phyloP scores from a whole-genome alignment of 2,329 filamentous ascomycete species.

The Colletotrichum salicis region DNA sequence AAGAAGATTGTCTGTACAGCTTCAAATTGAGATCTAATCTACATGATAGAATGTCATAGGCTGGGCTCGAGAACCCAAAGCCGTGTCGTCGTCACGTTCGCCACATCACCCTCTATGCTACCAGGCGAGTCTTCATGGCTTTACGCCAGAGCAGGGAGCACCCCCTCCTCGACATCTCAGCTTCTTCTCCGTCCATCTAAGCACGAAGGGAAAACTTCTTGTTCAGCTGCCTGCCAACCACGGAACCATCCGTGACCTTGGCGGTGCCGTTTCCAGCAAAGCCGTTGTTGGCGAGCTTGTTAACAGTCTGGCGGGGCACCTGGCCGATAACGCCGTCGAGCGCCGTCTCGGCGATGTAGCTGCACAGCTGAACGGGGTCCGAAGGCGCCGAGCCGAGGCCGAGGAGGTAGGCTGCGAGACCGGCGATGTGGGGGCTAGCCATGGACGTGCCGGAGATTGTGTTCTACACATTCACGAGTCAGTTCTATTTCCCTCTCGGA shows the following conservation, averaged over 20 bases:
- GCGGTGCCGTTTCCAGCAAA: conserved; percentile 27
- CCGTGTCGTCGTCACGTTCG: background rate
- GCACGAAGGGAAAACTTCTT: conserved; percentile 16
- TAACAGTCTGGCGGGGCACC: conserved; percentile 47
- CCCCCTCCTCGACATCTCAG: too few relatives aligned
- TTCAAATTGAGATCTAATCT: background rate
- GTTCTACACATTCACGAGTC: conserved; percentile 6
- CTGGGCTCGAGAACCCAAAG: background rate
- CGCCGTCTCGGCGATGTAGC: conserved; percentile 53
- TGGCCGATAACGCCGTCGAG: conserved; percentile 51
- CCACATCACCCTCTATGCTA: background rate
- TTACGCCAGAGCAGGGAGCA: background rate
- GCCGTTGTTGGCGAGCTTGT: conserved; percentile 49
- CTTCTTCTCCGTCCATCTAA: background rate
- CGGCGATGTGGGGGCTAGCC: conserved; percentile 38
- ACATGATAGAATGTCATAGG: conserved; percentile 13
- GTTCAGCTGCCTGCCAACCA: conserved; percentile 20
- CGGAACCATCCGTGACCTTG: conserved; percentile 8
- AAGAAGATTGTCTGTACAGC: conserved; percentile 7
- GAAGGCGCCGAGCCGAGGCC: conserved; percentile 54
- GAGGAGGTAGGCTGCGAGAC: conserved; percentile 47
- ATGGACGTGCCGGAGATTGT: conserved; percentile 38
- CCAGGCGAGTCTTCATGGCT: background rate
- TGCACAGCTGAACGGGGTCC: conserved; percentile 47
- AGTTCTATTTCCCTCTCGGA: background rate